Evolutionary conservation across 176 grass and related monocot species (phyloP).

Genomic region (Triticum monococcum): DNA sequence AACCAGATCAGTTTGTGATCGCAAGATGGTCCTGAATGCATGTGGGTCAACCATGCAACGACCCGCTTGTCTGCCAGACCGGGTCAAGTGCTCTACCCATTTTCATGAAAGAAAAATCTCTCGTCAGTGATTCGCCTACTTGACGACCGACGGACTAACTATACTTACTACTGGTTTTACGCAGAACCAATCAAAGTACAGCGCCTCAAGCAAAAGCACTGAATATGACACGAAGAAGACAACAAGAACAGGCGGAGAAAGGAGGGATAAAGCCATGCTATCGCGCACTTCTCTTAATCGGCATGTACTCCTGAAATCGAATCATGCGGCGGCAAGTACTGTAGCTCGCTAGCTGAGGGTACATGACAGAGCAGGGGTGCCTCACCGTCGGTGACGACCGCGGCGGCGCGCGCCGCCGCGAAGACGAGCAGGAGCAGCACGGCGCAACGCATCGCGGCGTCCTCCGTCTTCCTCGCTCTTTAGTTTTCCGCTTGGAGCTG

Average conservation of each 20-base stretch:
- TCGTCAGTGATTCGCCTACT: neutral
- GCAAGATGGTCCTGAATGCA: neutral
- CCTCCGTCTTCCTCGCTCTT: neutral
- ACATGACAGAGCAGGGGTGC: neutral
- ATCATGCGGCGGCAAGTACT: neutral
- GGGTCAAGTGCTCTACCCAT: neutral
- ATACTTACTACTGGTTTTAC: neutral
- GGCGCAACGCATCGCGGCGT: slow-evolving; percentile 10
- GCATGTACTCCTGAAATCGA: neutral
- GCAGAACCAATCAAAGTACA: neutral
- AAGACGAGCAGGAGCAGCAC: slow-evolving; percentile 28
- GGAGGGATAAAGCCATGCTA: neutral
- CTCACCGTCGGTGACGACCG: slow-evolving; percentile 55
- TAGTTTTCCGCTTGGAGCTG: too few species aligned
- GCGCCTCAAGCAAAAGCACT: neutral
- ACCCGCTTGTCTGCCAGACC: neutral
- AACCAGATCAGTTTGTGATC: neutral
- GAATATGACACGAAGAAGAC: neutral
- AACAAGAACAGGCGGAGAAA: neutral
- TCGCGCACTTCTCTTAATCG: neutral
- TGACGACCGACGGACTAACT: too few species aligned
- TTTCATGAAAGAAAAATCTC: neutral
- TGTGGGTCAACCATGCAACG: neutral
- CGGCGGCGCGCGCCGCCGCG: slow-evolving; percentile 29
- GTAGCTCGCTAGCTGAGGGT: neutral